Evolutionary conservation across 768 basidiomycete species (phyloP).

Genomic region (Lentinus tigrinus): DNA sequence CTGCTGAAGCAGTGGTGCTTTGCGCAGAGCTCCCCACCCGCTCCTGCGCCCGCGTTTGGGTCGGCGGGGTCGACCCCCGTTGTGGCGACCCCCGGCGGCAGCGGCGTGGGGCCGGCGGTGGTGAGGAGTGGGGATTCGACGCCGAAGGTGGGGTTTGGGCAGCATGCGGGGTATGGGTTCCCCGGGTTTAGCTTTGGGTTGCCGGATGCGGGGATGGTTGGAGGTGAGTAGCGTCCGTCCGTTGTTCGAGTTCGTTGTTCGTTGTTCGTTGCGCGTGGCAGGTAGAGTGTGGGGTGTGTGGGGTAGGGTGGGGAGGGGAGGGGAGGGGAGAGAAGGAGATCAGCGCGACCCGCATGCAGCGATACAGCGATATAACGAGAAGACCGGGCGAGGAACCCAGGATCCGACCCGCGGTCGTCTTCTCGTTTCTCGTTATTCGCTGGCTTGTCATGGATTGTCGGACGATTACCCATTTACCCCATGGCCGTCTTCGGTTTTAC

Average conservation of each 20-base stretch:
- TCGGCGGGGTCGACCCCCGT: neutral
- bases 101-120: constrained; percentile 1
- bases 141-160: constrained; percentile 18
- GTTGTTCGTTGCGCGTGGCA: neutral
- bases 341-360: neutral
- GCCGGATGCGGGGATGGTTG: constrained; percentile 27
- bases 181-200: constrained; percentile 25
- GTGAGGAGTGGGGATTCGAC: constrained; percentile 9
- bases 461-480: neutral
- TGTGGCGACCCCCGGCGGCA: neutral
- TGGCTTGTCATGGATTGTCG: too few species aligned
- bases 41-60: neutral
- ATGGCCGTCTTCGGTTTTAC: neutral
- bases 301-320: neutral
- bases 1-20: constrained; percentile 72
- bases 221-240: constrained; percentile 21
- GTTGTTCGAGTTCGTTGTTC: neutral
- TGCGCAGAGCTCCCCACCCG: constrained; percentile 42
- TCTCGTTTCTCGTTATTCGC: neutral
- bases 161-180: constrained; percentile 25
- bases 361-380: neutral
- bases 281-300: too few species aligned
- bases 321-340: neutral
- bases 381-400: neutral
- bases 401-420: constrained; percentile 7